Percentiles rank a stretch among this genome's conserved stretches.
Evolutionary conservation across 2,329 filamentous ascomycete species (phyloP).

Genomic region (Exophiala mesophila): DNA sequence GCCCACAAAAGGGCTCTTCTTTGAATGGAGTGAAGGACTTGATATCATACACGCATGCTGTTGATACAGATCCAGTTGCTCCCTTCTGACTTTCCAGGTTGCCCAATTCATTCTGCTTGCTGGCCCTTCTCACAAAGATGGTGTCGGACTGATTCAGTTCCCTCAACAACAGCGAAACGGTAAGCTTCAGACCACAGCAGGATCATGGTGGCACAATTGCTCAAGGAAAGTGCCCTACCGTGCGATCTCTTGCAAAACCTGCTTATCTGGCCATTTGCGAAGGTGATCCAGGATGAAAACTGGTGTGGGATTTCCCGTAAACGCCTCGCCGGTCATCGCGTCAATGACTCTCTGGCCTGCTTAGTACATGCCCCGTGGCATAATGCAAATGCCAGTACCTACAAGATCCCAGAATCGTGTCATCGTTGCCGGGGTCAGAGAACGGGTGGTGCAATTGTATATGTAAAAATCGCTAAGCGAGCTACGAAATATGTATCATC

Average conservation of each 20-base stretch:
- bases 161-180: background rate
- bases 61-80: too few species aligned
- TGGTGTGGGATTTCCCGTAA: slow-evolving; percentile 9
- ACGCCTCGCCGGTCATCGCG: slow-evolving; percentile 4
- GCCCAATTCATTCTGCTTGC: too few species aligned
- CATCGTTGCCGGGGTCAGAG: background rate
- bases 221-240: slow-evolving; percentile 1
- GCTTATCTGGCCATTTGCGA: background rate
- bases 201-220: background rate
- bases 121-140: slow-evolving; percentile 3
- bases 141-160: slow-evolving; percentile 11
- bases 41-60: slow-evolving; percentile 2
- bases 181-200: background rate
- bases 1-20: slow-evolving; percentile 9
- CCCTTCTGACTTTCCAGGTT: background rate
- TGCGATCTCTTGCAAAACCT: slow-evolving; percentile 4
- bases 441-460: too few species aligned
- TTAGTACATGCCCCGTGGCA: too few species aligned
- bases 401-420: background rate
- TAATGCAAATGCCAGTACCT: background rate
- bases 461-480: too few species aligned
- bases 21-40: slow-evolving; percentile 8
- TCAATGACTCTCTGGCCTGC: slow-evolving; percentile 7
- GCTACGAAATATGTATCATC: too few species aligned
- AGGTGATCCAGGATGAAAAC: slow-evolving; percentile 7